Base-by-base conservation (phyloP, 257 asterid genomes). In the Fraxinus quadrangulata region DNA sequence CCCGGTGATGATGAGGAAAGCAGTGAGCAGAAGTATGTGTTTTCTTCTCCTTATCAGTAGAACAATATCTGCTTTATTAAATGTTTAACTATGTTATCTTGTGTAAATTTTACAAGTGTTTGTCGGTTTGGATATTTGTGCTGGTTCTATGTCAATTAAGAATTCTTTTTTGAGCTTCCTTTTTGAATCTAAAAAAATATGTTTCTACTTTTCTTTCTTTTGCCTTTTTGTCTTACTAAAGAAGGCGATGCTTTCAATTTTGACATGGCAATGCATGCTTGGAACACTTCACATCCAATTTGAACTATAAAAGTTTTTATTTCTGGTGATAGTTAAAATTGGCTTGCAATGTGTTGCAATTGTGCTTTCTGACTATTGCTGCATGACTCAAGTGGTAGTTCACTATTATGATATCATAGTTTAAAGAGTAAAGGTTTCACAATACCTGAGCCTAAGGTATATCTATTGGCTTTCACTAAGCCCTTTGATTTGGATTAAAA, bases 1-100 rank as follows among this genome's bases (percentile, higher is more conserved):
- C 98, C 98, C 5, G 97, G 97, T 39, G 99, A 96, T 71, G 98
- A 96, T 40, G 99, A 96, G 90, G 99, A 96, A 81, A 89, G 96
- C 80, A 89, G 91, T 19, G 97, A 89, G 71, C 99, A 91, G 82
- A 96, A 94, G 98, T 92, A 78, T 65, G 80, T 37, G 19, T 39
- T 66, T 70, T 59, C 71, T 67, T 78, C 36, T 59, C 67, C 59
- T 66, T 63, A 3, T 12, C 68, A 16, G 24, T 70, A 39, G 13
- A 56, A n/a, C 61, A 76, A 68, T 1, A 11, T 21, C 2, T 33
- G 1, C 61, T 21, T 69, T 69, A 8, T 51, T 54, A 30, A 72
- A 5, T 21, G 23, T 36, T 72, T 63, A 0, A 26, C 33, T 0
- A 63, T 63, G 69, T 23, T 24, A 12, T 24, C 36, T 23, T 63